Evolutionary conservation across 139 green algal species (phyloP).

Genomic region (Tetraselmis striata): DNA sequence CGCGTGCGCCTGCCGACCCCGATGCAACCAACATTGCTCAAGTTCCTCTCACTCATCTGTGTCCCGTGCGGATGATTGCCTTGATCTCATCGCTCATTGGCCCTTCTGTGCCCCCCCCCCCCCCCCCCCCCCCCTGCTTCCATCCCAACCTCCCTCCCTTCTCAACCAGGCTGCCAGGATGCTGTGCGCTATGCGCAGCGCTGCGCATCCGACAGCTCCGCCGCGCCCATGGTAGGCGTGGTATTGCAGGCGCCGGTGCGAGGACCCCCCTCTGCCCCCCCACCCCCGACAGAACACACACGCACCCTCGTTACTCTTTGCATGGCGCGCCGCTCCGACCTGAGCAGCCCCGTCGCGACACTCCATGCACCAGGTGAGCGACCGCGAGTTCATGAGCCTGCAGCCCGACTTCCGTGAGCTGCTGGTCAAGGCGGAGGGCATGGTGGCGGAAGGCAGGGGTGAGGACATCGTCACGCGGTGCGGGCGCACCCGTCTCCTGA

Average conservation of each 20-base stretch:
- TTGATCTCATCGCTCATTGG: too few species aligned
- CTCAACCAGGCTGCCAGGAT: slow-evolving; percentile 71
- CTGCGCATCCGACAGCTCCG: background rate
- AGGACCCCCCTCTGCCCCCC: background rate
- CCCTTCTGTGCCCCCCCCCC: too few species aligned
- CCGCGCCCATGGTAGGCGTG: slow-evolving; percentile 23
- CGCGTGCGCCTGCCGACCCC: too few species aligned
- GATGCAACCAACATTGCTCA: too few species aligned
- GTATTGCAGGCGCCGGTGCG: slow-evolving; percentile 52
- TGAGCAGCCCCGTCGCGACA: too few species aligned
- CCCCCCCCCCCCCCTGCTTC: too few species aligned
- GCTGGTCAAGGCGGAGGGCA: slow-evolving; percentile 16
- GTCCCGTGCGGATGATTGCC: too few species aligned
- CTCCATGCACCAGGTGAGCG: too few species aligned
- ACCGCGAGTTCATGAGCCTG: slow-evolving; percentile 40
- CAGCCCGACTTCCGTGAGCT: slow-evolving; percentile 15
- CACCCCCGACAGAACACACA: background rate
- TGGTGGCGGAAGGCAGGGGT: slow-evolving; percentile 32
- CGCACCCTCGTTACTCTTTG: background rate
- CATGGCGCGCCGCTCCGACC: background rate
- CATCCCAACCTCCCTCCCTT: too few species aligned
- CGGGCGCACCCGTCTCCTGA: too few species aligned
- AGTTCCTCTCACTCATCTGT: too few species aligned
- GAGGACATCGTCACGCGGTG: slow-evolving; percentile 32
- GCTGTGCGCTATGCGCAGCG: slow-evolving; percentile 41